Evolutionary conservation across 768 basidiomycete species (phyloP).

Genomic region (Lyophyllum shimeji): DNA sequence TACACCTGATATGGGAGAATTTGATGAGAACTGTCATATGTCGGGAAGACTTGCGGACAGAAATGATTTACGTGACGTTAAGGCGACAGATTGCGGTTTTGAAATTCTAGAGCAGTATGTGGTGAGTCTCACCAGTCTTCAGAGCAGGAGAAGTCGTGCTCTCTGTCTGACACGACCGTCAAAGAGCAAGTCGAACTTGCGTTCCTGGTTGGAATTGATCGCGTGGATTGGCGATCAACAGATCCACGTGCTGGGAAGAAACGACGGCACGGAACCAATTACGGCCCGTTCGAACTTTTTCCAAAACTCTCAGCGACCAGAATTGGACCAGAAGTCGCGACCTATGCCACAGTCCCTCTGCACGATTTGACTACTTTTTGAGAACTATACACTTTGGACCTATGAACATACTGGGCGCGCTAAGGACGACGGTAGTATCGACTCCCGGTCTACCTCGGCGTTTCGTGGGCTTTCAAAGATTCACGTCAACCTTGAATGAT

Average conservation of each 20-base stretch:
- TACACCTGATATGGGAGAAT: slow-evolving; percentile 10
- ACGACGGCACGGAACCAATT: not conserved
- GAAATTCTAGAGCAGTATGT: not conserved
- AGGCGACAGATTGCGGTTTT: not conserved
- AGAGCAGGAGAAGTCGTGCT: not conserved
- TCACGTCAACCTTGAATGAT: slow-evolving; percentile 6
- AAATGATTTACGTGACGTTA: slow-evolving; percentile 10
- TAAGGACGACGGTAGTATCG: not conserved
- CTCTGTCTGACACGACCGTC: no score
- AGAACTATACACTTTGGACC: not conserved
- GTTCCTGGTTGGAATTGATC: not conserved
- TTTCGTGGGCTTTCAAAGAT: not conserved
- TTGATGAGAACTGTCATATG: slow-evolving; percentile 23
- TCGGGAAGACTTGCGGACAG: not conserved
- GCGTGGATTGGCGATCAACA: not conserved
- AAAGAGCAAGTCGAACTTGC: not conserved
- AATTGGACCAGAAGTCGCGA: no score
- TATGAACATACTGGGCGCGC: not conserved
- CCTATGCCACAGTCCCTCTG: not conserved
- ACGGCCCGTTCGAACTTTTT: not conserved
- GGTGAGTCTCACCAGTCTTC: not conserved
- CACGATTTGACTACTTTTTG: not conserved
- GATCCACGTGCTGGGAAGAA: not conserved
- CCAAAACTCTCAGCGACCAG: not conserved
- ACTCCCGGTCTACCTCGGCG: not conserved